Evolutionary conservation across 306 rosid genomes (phyloP).

Genomic region (Cyamopsis tetragonoloba): DNA sequence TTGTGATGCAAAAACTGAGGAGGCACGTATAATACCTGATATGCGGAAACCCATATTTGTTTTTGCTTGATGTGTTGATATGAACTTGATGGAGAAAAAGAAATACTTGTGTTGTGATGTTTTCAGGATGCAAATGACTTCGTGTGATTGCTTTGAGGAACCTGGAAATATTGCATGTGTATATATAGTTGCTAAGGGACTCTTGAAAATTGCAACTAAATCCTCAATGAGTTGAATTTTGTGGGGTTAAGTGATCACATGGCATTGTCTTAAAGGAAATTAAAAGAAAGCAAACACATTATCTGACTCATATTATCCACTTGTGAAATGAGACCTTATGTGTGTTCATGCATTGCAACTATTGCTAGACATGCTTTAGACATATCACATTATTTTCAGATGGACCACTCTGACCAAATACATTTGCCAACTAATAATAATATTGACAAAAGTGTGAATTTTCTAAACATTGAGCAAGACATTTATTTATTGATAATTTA

Average conservation of each 20-base stretch:
- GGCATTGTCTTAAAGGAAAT: slow-evolving; percentile 20
- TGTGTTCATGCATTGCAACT: neutral
- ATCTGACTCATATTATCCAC: too few relatives aligned
- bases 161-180: neutral
- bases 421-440: too few relatives aligned
- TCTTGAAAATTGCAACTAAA: neutral
- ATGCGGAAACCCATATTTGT: slow-evolving; percentile 28
- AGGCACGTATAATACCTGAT: slow-evolving; percentile 4
- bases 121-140: slow-evolving; percentile 1
- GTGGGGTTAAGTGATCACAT: neutral
- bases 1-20: neutral
- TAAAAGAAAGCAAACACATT: too few relatives aligned
- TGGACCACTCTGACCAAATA: too few relatives aligned
- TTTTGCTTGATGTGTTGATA: too few relatives aligned
- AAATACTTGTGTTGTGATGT: neutral
- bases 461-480: too few relatives aligned
- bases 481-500: too few relatives aligned
- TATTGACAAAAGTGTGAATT: too few relatives aligned
- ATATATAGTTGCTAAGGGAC: slow-evolving; percentile 13
- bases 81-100: too few relatives aligned
- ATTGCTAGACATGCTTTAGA: slow-evolving; percentile 15
- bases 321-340: neutral
- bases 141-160: neutral
- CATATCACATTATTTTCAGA: slow-evolving; percentile 7
- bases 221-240: neutral